Base-by-base conservation (phyloP, 306 rosid species). In the Cicer judaicum region DNA sequence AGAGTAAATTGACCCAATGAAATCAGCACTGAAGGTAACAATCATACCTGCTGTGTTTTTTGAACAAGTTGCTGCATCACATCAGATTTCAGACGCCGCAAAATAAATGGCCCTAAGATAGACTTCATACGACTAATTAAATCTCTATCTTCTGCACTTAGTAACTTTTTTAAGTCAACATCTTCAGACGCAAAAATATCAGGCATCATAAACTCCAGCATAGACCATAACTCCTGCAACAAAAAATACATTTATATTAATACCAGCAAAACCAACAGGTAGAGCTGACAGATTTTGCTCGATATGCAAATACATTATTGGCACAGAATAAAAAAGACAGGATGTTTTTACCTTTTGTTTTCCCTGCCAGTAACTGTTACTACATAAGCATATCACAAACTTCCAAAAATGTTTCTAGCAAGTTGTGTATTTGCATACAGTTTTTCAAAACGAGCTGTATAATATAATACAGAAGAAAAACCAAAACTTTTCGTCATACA, bases 11-110 rank as follows among this genome's bases (percentile, higher is more conserved):
- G 12, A 43, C 61, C 36, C 16, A 7, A 73, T 5, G 14, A 74
- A 63, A 70, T 41, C 46, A 42, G 59, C 56, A 61, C 50, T n/a
- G 12, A 49, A 70, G 79, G 47, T 60, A 78, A n/a, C 50, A 39
- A 38, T 29, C 79, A 68, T 74, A 91, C 98, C 87, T 75, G 68
- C 72, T 90, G 98, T 81, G 89, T 87, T 84, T 94, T 94, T 36
- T 92, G 94, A 85, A 91, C 98, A 79, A 91, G 97, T 75, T 94
- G 98, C 85, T 88, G 97, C 98, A 91, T 94, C 62, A 91, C 98
- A 86, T 94, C 98, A 79, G 98, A 91, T 84, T 94, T 94, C 68
- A 94, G 80, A 10, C 98, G 89, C 49, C 98, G 87, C 85, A 94
- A 86, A 80, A 91, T 94, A 85, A 94, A 94, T 9, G 98, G 98